Evolutionary conservation across 306 rosid species (phyloP).

Genomic region (Gastrolobium villosum): DNA sequence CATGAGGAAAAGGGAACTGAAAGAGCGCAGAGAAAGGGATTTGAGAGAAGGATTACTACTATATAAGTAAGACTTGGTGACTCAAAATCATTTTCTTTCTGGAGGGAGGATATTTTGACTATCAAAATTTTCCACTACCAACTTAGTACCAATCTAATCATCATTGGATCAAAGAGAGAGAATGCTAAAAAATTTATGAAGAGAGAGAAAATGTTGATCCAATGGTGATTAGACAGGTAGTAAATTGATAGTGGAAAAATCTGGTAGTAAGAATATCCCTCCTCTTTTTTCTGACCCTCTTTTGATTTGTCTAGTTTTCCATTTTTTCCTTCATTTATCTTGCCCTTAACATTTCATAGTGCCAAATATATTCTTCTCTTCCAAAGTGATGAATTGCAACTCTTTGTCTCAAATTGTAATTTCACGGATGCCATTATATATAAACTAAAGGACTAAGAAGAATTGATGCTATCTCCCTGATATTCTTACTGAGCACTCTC

Average conservation of each 20-base stretch:
- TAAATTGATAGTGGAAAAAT: too few species aligned
- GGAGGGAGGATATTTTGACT: too few species aligned
- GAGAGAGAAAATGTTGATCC: too few species aligned
- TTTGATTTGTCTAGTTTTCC: constrained; percentile 23
- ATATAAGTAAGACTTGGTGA: constrained; percentile 67
- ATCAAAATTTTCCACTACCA: too few species aligned
- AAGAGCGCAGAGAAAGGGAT: constrained; percentile 70
- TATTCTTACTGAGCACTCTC: constrained; percentile 22
- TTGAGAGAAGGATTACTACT: constrained; percentile 86
- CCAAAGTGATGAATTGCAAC: constrained; percentile 6
- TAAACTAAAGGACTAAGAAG: constrained; percentile 8
- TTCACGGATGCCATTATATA: constrained; percentile 6
- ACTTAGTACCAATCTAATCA: too few species aligned
- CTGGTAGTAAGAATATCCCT: too few species aligned
- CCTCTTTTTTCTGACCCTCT: constrained; percentile 28
- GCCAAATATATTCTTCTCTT: constrained; percentile 17
- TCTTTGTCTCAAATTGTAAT: not conserved
- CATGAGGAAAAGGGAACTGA: constrained; percentile 79
- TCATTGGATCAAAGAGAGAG: too few species aligned
- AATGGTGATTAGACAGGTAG: too few species aligned
- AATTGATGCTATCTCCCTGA: constrained; percentile 21
- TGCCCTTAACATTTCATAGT: not conserved
- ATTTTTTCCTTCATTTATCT: constrained; percentile 20
- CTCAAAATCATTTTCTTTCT: constrained; percentile 27
- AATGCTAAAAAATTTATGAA: too few species aligned